A percentile compares a stretch with the other conserved stretches of the same genome.
phyloP scores from a whole-genome alignment of 257 asterid genomes.

The Penstemon eatonii region DNA sequence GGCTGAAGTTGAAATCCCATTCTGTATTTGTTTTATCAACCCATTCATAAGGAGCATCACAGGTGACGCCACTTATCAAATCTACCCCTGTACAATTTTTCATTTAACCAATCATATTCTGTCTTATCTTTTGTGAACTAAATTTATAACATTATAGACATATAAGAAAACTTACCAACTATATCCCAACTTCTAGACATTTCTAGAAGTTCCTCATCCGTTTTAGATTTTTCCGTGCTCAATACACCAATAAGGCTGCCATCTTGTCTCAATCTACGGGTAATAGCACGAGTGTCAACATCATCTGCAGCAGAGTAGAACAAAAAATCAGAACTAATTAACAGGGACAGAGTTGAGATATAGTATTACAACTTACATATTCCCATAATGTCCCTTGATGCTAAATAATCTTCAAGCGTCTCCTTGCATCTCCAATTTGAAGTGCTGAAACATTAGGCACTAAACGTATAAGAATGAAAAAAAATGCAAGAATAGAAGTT shows the following conservation, averaged over 20 bases:
- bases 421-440: slow-evolving; percentile 84
- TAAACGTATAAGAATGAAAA: slow-evolving; percentile 16
- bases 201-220: slow-evolving; percentile 76
- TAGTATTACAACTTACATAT: slow-evolving; percentile 60
- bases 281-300: slow-evolving; percentile 96
- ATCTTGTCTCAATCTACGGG: slow-evolving; percentile 81
- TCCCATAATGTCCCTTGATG: slow-evolving; percentile 86
- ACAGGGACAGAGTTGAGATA: slow-evolving; percentile 7
- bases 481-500: slow-evolving; percentile 7
- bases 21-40: slow-evolving; percentile 54
- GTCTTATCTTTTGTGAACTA: background rate
- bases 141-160: background rate
- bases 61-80: slow-evolving; percentile 84
- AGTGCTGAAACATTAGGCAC: slow-evolving; percentile 51
- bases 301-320: slow-evolving; percentile 57
- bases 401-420: slow-evolving; percentile 86
- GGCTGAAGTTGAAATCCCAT: slow-evolving; percentile 71
- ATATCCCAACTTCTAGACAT: slow-evolving; percentile 81
- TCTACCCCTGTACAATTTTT: slow-evolving; percentile 69
- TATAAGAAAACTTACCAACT: slow-evolving; percentile 54
- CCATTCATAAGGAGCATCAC: slow-evolving; percentile 87
- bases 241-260: slow-evolving; percentile 96
- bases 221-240: slow-evolving; percentile 75
- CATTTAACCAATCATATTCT: slow-evolving; percentile 9
- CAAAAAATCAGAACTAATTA: slow-evolving; percentile 22